Conservation (phyloP, 768 basidiomycete species). For the Xerocomellus intermedius region DNA sequence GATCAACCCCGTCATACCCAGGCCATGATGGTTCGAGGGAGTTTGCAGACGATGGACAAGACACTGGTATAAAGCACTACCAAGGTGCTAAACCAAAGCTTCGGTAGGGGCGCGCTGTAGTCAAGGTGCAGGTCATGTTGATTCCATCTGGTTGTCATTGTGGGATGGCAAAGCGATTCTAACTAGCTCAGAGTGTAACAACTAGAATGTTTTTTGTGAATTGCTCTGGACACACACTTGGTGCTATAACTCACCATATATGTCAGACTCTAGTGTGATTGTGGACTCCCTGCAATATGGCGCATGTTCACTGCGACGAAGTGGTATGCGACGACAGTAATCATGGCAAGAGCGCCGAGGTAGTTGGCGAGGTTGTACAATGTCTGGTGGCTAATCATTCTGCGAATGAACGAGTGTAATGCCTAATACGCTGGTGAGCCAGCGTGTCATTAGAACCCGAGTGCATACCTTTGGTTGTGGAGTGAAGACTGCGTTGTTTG, state of each 20-base stretch:
- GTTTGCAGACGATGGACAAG: conserved; percentile 12
- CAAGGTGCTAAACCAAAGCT: conserved; percentile 19
- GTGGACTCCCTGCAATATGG: conserved; percentile 33
- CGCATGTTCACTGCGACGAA: conserved; percentile 83
- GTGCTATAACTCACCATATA: conserved; percentile 7
- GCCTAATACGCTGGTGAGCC: background rate
- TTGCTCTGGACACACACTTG: background rate
- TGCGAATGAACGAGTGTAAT: conserved; percentile 13
- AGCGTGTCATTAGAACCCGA: background rate
- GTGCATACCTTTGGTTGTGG: conserved; percentile 17
- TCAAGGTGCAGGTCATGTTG: background rate
- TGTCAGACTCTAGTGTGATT: conserved; percentile 2
- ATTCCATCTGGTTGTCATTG: background rate
- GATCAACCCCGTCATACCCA: conserved; percentile 14
- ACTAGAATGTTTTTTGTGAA: background rate
- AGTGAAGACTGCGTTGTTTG: conserved; percentile 25
- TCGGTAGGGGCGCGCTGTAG: background rate
- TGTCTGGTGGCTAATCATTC: conserved; percentile 80
- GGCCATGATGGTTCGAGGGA: conserved; percentile 16
- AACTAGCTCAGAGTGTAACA: background rate
- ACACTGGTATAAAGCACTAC: conserved; percentile 7
- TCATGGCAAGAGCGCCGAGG: conserved; percentile 82
- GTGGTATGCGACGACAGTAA: conserved; percentile 87
- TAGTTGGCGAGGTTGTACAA: conserved; percentile 81
- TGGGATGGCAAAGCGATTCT: background rate